Evolutionary conservation across 78 protist species (phyloP).

Genomic region (Goniomonas avonlea): DNA sequence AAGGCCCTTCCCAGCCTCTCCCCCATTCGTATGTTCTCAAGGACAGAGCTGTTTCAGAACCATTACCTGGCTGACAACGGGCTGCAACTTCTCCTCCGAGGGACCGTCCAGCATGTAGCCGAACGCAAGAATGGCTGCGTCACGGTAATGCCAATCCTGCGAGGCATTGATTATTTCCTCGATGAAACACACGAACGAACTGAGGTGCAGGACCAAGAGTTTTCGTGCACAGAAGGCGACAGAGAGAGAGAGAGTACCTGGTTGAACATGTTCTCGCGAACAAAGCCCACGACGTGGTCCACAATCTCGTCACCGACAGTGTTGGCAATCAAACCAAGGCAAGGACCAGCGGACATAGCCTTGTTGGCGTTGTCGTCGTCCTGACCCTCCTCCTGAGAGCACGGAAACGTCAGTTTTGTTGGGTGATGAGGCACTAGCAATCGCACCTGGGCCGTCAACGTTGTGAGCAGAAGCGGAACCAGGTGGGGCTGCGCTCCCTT

Average conservation of each 20-base stretch:
- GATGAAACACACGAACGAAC: neutral
- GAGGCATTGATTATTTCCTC: neutral
- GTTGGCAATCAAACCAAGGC: conserved; percentile 54
- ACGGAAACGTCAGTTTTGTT: neutral
- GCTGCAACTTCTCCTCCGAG: neutral
- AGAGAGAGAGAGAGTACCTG: neutral
- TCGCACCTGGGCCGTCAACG: conserved; percentile 46
- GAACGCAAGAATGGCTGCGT: conserved; percentile 12
- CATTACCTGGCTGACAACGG: conserved; percentile 1
- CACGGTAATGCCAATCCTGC: neutral
- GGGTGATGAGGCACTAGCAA: neutral
- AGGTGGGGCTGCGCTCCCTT: conserved; percentile 45
- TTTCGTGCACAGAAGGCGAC: no score
- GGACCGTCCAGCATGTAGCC: conserved; percentile 72
- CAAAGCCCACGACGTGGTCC: conserved; percentile 56
- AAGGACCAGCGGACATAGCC: conserved; percentile 69
- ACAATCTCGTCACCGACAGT: conserved; percentile 49
- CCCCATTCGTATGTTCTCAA: no score
- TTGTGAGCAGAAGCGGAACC: conserved; percentile 40
- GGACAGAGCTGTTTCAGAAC: conserved; percentile 19
- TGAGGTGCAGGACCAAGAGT: neutral
- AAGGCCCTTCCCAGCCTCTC: no score
- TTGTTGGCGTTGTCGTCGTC: conserved; percentile 61
- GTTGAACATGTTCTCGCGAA: conserved; percentile 42
- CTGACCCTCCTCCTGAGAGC: conserved; percentile 47